Conservation (phyloP, 2,329 filamentous ascomycete species). For the Trichoderma afroharzianum region DNA sequence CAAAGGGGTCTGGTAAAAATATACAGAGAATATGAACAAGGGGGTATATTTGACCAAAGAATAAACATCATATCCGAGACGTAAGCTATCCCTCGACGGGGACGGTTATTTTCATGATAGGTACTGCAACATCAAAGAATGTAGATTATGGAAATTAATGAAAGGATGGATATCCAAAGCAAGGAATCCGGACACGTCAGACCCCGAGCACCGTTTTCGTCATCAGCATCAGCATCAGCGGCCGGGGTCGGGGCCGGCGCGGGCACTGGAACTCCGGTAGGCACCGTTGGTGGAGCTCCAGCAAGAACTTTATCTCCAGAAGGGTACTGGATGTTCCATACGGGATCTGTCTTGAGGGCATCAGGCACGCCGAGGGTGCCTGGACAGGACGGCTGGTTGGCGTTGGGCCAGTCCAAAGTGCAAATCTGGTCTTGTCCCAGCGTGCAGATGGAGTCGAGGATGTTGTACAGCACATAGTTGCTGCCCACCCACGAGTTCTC, state of each 20-base stretch:
- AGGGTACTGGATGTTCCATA: slow-evolving; percentile 47
- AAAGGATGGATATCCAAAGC: not conserved
- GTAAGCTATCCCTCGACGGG: not conserved
- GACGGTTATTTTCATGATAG: not conserved
- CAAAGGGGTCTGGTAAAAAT: not conserved
- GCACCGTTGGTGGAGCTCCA: not conserved
- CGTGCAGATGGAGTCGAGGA: slow-evolving; percentile 46
- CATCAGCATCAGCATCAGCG: not conserved
- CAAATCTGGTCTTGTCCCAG: slow-evolving; percentile 46
- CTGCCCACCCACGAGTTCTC: slow-evolving; percentile 44
- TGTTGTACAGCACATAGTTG: slow-evolving; percentile 50
- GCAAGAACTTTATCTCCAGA: slow-evolving; percentile 41
- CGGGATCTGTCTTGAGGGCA: slow-evolving; percentile 35
- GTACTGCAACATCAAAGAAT: slow-evolving; percentile 2
- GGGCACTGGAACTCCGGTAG: not conserved
- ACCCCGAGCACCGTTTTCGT: not conserved
- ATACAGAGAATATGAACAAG: slow-evolving; percentile 13
- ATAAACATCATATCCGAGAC: slow-evolving; percentile 17
- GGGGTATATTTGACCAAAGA: slow-evolving; percentile 15
- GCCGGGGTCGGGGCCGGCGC: not conserved
- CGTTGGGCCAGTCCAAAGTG: slow-evolving; percentile 39
- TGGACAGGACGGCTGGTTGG: slow-evolving; percentile 44
- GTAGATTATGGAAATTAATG: not conserved
- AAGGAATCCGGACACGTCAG: not conserved
- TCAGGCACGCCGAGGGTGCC: slow-evolving; percentile 39